A percentile compares a stretch with the other conserved stretches of the same genome.
These are phyloP conservation scores for Pichia sp. DNA, from an alignment of 1,139 yeast genomes.

Conservation along the genomic window DNA sequence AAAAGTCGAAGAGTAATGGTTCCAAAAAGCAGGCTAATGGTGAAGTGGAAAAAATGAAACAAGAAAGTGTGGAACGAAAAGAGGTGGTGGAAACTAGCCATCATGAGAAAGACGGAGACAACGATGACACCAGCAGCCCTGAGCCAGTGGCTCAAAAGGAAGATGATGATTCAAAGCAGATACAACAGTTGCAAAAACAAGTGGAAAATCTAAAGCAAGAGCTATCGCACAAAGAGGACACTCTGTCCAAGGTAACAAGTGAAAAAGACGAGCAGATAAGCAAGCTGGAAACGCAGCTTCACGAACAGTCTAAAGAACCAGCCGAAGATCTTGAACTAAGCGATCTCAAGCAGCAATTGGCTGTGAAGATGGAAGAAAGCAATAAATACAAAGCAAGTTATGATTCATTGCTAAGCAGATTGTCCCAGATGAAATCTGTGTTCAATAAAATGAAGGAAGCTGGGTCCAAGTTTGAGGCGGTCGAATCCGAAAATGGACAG, in stretches of 20 bases:
- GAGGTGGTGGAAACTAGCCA: not conserved
- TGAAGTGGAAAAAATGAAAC: slow-evolving; percentile 8
- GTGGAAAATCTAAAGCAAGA: slow-evolving; percentile 5
- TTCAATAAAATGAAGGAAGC: slow-evolving; percentile 74
- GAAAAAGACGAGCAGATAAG: slow-evolving; percentile 23
- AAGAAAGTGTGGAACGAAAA: slow-evolving; percentile 2
- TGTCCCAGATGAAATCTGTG: slow-evolving; percentile 75
- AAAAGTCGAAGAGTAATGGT: slow-evolving; percentile 7
- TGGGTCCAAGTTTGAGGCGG: slow-evolving; percentile 61
- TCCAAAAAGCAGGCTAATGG: slow-evolving; percentile 1
- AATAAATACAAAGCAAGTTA: slow-evolving; percentile 68
- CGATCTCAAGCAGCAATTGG: slow-evolving; percentile 35
- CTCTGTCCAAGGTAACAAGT: slow-evolving; percentile 11
- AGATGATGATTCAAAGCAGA: not conserved
- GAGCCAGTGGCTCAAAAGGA: not conserved
- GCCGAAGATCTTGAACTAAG: slow-evolving; percentile 5
- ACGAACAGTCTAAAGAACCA: slow-evolving; percentile 12
- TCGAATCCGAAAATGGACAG: slow-evolving; percentile 33
- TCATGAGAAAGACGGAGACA: not conserved
- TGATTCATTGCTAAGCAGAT: slow-evolving; percentile 65
- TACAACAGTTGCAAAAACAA: slow-evolving; percentile 5
- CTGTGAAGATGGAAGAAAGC: slow-evolving; percentile 48
- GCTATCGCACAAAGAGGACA: slow-evolving; percentile 7
- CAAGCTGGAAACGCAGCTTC: slow-evolving; percentile 21
- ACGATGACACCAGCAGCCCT: not conserved